Evolutionary conservation across 2,329 filamentous ascomycete species (phyloP), one percentile per base, ranked within the genome.

Genomic region (Peltaster fructicola): DNA sequence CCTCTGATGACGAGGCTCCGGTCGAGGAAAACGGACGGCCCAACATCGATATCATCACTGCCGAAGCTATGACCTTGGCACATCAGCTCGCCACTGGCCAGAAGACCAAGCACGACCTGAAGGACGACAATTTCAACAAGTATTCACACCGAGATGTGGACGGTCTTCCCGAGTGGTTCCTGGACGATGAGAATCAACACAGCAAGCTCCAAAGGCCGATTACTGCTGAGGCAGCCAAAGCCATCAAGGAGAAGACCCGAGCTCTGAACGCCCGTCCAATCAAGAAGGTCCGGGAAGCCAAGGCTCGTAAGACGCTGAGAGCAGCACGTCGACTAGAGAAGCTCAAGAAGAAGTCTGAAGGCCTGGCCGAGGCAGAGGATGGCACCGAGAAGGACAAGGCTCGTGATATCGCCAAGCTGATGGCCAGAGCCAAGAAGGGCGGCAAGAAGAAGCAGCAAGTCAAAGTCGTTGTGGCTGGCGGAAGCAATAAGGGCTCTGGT

Each of bases 31-130:
- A 41, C 24, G 73, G 73, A 29, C 67, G 63, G 27, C 48, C 52
- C 64, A 84, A 93, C 47, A 91, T 98, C 53, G 82, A 95, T 49
- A 95, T 98, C 43, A 91, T 95, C 45, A 98, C 88, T n/a, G 88
- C 82, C 4, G 88, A 98, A 59, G 88, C 90, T 35, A 98, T 98
- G 88, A 90, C 85, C 1, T 65, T 98, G 9, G 90, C 88, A 1
- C 88, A 95, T 37, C 69, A 81, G 45, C 73, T 98, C 30, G 88
- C 84, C 3, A 81, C 76, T 0, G 85, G 85, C 21, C 66, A 85
- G 47, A 84, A 75, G 51, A 77, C 73, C 1, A 75, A 68, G 22
- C 54, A 75, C 27, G 80, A 93, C 39, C 58, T 92, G 4, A 58
- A 85, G 22, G 90, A 98, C 44, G 85, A 95, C 33, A 74, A 73